These are phyloP conservation scores for Candida frijolesensis DNA, from an alignment of 1,139 yeast genomes.

Conservation along the genomic window DNA sequence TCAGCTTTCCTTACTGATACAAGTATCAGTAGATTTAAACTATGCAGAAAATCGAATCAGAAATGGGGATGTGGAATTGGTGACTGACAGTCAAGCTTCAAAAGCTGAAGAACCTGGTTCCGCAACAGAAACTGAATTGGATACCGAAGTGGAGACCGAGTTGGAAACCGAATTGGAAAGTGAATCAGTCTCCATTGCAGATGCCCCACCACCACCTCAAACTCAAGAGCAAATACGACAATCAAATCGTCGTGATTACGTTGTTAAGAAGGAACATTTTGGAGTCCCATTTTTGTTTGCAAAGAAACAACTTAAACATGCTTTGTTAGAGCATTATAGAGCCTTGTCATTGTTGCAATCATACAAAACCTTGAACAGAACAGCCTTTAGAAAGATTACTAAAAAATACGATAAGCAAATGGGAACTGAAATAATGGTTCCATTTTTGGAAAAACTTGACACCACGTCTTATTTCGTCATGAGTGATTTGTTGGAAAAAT, in stretches of 20 bases:
- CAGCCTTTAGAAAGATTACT: conserved; percentile 85
- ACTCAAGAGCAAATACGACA: conserved; percentile 22
- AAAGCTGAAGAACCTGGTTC: conserved; percentile 17
- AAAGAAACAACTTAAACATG: conserved; percentile 71
- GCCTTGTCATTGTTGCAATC: conserved; percentile 77
- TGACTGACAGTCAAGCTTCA: conserved; percentile 14
- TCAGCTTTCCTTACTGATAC: conserved; percentile 20
- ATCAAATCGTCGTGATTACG: conserved; percentile 35
- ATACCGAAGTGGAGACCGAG: too few relatives aligned
- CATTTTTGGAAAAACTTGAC: conserved; percentile 63
- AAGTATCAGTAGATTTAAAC: conserved; percentile 27
- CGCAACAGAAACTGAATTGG: conserved; percentile 19
- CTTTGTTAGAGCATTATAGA: conserved; percentile 78
- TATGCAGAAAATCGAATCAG: conserved; percentile 44
- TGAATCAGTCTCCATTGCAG: conserved; percentile 6
- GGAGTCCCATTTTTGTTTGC: conserved; percentile 73
- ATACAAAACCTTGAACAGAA: conserved; percentile 74
- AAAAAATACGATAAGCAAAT: conserved; percentile 87
- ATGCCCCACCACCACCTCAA: conserved; percentile 13
- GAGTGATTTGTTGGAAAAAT: conserved; percentile 66
- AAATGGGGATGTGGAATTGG: conserved; percentile 31
- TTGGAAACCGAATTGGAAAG: conserved; percentile 13
- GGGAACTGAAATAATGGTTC: conserved; percentile 45
- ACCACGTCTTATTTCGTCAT: conserved; percentile 58
- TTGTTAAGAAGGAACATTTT: conserved; percentile 28